phyloP scores from a whole-genome alignment of 176 grass and related monocot species.

The Carex pumila region DNA sequence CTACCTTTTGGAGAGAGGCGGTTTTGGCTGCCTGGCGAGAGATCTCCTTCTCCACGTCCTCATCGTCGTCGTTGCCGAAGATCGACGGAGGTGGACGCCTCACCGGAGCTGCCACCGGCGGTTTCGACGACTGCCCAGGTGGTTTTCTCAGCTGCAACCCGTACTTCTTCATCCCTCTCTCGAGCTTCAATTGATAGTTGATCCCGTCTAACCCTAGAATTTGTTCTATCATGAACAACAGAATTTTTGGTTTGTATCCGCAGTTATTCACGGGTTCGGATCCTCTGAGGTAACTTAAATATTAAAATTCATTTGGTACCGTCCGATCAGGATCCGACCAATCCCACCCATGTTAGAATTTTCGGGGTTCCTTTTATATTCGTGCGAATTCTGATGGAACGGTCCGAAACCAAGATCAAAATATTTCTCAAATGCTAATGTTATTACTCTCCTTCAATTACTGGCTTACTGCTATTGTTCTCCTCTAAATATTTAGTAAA shows the following conservation, averaged over 20 bases:
- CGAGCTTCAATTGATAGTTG: not conserved
- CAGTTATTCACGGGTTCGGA: too few relatives aligned
- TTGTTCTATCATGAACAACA: not conserved
- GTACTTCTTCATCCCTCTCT: conserved; percentile 68
- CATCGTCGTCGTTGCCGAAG: conserved; percentile 61
- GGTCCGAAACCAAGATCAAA: too few relatives aligned
- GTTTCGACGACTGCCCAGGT: conserved; percentile 36
- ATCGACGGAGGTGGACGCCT: conserved; percentile 37
- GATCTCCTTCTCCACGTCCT: conserved; percentile 82
- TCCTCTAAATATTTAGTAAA: not conserved
- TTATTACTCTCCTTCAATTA: conserved; percentile 98
- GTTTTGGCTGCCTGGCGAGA: conserved; percentile 72
- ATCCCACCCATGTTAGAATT: too few relatives aligned
- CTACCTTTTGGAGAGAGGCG: conserved; percentile 72
- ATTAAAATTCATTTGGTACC: too few relatives aligned
- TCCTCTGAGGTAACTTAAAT: too few relatives aligned
- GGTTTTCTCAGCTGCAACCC: conserved; percentile 68
- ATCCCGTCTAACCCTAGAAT: not conserved
- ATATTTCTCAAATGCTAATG: conserved; percentile 75
- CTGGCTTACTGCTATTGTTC: not conserved
- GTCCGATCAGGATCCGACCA: too few relatives aligned
- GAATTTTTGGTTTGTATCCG: not conserved
- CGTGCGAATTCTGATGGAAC: too few relatives aligned
- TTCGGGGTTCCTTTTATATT: too few relatives aligned
- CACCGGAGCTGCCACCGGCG: conserved; percentile 24